Evolutionary conservation across 73 alveolate genomes (phyloP), one percentile per base, ranked within the genome.

Genomic region (Paramecium tetraurelia): DNA sequence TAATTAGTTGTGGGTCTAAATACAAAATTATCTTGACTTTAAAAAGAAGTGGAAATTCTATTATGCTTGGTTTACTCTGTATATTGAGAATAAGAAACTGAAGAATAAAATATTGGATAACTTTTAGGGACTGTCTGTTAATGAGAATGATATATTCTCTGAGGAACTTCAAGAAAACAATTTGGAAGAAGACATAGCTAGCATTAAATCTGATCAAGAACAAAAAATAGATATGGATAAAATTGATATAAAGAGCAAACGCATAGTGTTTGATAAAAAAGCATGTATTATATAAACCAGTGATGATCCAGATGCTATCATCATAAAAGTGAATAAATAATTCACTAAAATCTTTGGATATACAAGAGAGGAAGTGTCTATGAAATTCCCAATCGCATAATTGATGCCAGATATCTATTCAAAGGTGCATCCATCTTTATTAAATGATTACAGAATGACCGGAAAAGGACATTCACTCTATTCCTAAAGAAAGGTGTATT

Each of bases 31-130:
- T 48, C 57, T 86, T 21, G 93, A 86, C 21, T 63, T 58, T 53
- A 86, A 77, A 29, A 86, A 86, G 46, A 86, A 86, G 33, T 86
- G 93, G 93, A 86, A 77, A 68, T 86, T 86, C 20, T 86, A 86
- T 36, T 86, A 86, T 68, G 84, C 88, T 36, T 86, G 93, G 93
- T 86, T 63, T 68, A 63, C 84, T 0, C 21, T 63, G 1, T 86
- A 86, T 77, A 86, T 86, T 22, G 38, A 58, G 20, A 86, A 86
- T 53, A 86, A 59, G 46, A 86, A 86, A 77, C 31, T 86, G 38
- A 59, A 59, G 24, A 59, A 33, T 86, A 38, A 63, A 36, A 86
- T 86, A 41, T 77, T 86, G 27, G 93, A 86, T 63, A 86, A 77
- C 24, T 86, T 86, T 86, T 58, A 75, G 38, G 86, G 88, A 3